Evolutionary conservation across 2,329 filamentous ascomycete species (phyloP), one percentile per base, ranked within the genome.

Genomic region (Rachicladosporium sp.): DNA sequence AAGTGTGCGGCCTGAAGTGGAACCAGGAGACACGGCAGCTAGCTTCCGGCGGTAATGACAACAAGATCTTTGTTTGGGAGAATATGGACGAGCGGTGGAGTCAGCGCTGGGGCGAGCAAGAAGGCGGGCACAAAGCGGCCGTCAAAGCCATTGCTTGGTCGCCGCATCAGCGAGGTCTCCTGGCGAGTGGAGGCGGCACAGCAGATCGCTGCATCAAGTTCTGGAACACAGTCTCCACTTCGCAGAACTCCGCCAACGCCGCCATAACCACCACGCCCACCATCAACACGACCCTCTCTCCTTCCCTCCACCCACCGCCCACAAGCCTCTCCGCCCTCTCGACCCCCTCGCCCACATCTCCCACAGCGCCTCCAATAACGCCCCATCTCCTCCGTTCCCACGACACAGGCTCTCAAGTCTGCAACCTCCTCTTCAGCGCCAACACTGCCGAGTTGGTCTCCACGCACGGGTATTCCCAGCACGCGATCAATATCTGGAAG

Each of bases 401-500:
- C 45, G 91, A 98, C 57, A 98, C 91, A 0, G 91, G 91, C 36
- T 94, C 86, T 54, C 91, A 98, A 61, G 91, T 98, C n/a, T 98
- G 91, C 66, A 98, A 98, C 56, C 70, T 98, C 33, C 84, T 88
- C 3, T 98, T 93, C 88, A 91, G 82, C 11, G 93, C 93, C 57
- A 94, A 95, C 61, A 93, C 86, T 6, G 94, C 95, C 58, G 91
- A 98, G 62, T 87, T 98, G 42, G 89, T 98, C 40, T 89, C 82
- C 37, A 98, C 91, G 1, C 91, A 98, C 57, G 91, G 91, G 5
- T 98, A 95, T 66, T 89, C 82, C 50, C 91, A 98, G 58, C 95
- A 98, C 59, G 91, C 96, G 61, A 95, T 98, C 52, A 89, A 96
- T 30, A 86, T 98, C 41, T 98, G 91, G 91, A 98, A 98, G 57